Evolutionary conservation across 1,284 basidiomycete genomes (phyloP).

Genomic region (Ustanciosporium gigantosporum): DNA sequence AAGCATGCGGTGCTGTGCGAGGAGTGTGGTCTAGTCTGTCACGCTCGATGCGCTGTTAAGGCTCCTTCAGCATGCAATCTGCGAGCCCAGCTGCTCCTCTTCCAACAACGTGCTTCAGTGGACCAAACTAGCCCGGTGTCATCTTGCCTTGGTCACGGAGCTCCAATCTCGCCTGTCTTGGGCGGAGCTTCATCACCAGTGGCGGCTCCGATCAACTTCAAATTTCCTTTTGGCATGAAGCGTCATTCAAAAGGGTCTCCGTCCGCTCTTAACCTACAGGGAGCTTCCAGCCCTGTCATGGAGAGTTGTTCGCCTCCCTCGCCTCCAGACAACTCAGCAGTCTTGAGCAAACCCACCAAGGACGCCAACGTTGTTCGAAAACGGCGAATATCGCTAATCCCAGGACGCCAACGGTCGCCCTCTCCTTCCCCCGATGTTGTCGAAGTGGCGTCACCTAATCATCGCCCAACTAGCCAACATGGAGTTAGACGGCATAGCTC

Average conservation of each 20-base stretch:
- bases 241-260: constrained; percentile 20
- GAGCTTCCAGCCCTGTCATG: constrained; percentile 6
- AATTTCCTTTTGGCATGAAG: constrained; percentile 45
- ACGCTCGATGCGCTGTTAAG: constrained; percentile 74
- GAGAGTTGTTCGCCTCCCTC: constrained; percentile 7
- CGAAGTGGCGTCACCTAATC: constrained; percentile 4
- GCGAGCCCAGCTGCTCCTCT: constrained; percentile 66
- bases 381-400: constrained; percentile 41
- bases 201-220: constrained; percentile 30
- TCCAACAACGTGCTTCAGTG: constrained; percentile 39
- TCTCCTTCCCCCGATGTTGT: constrained; percentile 13
- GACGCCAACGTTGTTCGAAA: constrained; percentile 16
- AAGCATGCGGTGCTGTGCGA: constrained; percentile 85
- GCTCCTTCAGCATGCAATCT: constrained; percentile 81
- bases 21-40: constrained; percentile 84
- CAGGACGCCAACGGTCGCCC: constrained; percentile 25
- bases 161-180: constrained; percentile 8
- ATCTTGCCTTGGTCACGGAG: constrained; percentile 10
- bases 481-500: constrained; percentile 28
- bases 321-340: constrained; percentile 3
- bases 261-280: neutral
- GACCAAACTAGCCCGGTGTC: constrained; percentile 29
- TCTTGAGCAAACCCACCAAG: constrained; percentile 6
- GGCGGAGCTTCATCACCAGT: constrained; percentile 3
- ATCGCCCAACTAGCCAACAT: constrained; percentile 1